Evolutionary conservation across 257 asterid species (phyloP).

Genomic region (Anisodus acutangulus): DNA sequence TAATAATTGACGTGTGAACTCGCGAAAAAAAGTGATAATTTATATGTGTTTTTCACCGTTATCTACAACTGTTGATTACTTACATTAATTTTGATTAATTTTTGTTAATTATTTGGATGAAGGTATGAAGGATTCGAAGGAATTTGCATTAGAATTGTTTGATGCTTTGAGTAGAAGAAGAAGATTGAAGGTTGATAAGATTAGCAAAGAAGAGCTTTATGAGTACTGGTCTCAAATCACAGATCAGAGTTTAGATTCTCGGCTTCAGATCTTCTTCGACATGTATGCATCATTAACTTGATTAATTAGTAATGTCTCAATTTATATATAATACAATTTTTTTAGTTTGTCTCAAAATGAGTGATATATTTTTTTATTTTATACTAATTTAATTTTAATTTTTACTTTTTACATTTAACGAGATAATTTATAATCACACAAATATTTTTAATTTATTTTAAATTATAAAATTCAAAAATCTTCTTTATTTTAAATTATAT

Average conservation of each 20-base stretch:
- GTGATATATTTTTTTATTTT: no score
- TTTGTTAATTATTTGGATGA: background rate
- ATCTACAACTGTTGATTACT: background rate
- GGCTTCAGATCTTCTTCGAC: slow-evolving; percentile 98
- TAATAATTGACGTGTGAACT: no score
- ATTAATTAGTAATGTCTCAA: background rate
- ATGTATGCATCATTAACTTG: slow-evolving; percentile 55
- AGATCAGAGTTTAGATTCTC: slow-evolving; percentile 94
- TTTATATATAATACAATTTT: no score
- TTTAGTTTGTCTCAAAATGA: no score
- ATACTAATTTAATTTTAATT: no score
- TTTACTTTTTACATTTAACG: no score
- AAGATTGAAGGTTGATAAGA: slow-evolving; percentile 74
- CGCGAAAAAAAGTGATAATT: no score
- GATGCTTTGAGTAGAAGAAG: slow-evolving; percentile 90
- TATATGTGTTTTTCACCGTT: no score
- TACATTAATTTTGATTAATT: background rate
- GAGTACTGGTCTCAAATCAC: slow-evolving; percentile 96
- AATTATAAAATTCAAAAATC: no score
- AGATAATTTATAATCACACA: no score
- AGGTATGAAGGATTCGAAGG: slow-evolving; percentile 95
- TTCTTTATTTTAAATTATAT: no score
- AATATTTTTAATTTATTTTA: no score
- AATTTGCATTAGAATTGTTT: slow-evolving; percentile 83
- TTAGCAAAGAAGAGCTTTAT: slow-evolving; percentile 75